These are phyloP conservation scores for Acanthamoeba castellanii DNA, from an alignment of 208 protist species.

Conservation along the genomic window DNA sequence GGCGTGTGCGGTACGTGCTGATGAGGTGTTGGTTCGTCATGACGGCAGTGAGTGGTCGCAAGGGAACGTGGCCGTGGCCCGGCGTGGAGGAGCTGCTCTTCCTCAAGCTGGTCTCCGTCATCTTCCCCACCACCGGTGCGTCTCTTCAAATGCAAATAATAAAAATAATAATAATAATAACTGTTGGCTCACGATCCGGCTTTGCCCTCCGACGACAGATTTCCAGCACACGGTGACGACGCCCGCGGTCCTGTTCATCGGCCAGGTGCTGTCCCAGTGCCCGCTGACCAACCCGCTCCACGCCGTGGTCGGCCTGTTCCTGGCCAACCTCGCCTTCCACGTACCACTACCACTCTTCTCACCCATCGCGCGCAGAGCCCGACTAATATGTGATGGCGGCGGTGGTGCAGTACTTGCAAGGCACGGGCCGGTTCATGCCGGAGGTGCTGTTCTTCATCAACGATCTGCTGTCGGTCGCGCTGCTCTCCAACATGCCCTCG, in stretches of 20 bases:
- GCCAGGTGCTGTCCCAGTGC: constrained; percentile 24
- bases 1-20: neutral
- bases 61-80: constrained; percentile 28
- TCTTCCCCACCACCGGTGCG: constrained; percentile 54
- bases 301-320: constrained; percentile 66
- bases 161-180: no score
- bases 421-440: neutral
- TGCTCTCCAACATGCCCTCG: constrained; percentile 31
- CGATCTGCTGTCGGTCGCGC: neutral
- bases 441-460: constrained; percentile 9
- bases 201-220: neutral
- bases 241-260: constrained; percentile 51
- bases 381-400: neutral
- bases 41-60: neutral
- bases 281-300: neutral
- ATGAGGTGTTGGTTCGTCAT: no score
- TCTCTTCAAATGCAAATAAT: neutral
- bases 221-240: constrained; percentile 61
- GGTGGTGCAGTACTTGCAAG: neutral
- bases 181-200: no score
- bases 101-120: constrained; percentile 51
- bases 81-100: constrained; percentile 24
- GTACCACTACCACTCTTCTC: neutral
- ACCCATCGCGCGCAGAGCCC: neutral
- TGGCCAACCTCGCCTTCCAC: constrained; percentile 14